Evolutionary conservation across 768 basidiomycete species (phyloP).

Genomic region (Rhizopogon vinicolor): DNA sequence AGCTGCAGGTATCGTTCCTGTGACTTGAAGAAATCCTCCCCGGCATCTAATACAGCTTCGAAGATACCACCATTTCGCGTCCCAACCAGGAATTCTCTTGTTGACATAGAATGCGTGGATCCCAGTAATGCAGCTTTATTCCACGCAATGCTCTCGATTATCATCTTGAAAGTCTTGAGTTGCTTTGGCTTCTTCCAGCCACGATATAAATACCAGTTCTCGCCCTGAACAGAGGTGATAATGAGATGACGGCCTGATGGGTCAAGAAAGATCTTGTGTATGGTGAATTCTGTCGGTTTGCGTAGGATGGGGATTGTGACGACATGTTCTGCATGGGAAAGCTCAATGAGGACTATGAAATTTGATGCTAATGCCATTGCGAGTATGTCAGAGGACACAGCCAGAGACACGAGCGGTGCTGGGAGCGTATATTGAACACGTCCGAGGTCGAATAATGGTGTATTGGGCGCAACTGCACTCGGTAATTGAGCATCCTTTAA

Average conservation of each 20-base stretch:
- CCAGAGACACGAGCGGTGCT: slow-evolving; percentile 77
- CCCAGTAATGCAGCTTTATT: slow-evolving; percentile 66
- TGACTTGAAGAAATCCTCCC: slow-evolving; percentile 90
- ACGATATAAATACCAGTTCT: slow-evolving; percentile 89
- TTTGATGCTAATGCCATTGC: slow-evolving; percentile 80
- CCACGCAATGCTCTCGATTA: slow-evolving; percentile 92
- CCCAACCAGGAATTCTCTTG: slow-evolving; percentile 83
- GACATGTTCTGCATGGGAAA: slow-evolving; percentile 83
- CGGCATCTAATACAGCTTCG: slow-evolving; percentile 85
- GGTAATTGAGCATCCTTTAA: slow-evolving; percentile 26
- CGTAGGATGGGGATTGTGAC: slow-evolving; percentile 73
- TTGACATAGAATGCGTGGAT: slow-evolving; percentile 66
- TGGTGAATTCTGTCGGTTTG: slow-evolving; percentile 69
- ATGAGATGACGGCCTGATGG: slow-evolving; percentile 90
- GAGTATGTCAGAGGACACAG: slow-evolving; percentile 82
- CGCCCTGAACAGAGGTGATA: slow-evolving; percentile 80
- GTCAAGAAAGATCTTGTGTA: slow-evolving; percentile 86
- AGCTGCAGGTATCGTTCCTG: slow-evolving; percentile 74
- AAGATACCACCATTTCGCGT: slow-evolving; percentile 81
- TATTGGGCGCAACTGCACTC: slow-evolving; percentile 30
- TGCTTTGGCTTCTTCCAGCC: slow-evolving; percentile 79
- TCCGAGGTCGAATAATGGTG: slow-evolving; percentile 77
- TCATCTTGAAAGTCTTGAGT: slow-evolving; percentile 76
- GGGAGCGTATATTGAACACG: slow-evolving; percentile 87
- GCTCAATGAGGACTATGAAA: slow-evolving; percentile 81